Conservation (phyloP, 129 eudicot species). For the Scalesia atractyloides region DNA sequence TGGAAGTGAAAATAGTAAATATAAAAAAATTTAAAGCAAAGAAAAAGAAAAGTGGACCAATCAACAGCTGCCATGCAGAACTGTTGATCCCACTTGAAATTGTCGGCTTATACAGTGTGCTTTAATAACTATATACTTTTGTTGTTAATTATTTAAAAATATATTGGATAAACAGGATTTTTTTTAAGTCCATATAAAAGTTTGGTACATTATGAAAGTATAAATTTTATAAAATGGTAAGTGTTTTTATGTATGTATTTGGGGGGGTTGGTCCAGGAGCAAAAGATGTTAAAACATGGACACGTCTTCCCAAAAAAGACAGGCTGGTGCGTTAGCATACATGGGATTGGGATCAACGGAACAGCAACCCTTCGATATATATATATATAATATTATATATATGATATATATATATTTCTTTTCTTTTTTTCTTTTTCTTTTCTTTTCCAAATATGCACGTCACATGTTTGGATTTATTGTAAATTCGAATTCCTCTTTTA, state of each 20-base stretch:
- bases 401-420: too few species aligned
- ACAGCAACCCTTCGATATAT: conserved; percentile 13
- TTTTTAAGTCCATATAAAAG: background rate
- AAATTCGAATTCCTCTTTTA: background rate
- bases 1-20: too few species aligned
- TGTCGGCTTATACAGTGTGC: too few species aligned
- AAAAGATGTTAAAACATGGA: conserved; percentile 35
- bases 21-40: too few species aligned
- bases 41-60: too few species aligned
- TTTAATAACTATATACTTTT: background rate
- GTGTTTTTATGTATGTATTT: background rate
- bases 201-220: background rate
- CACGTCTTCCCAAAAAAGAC: conserved; percentile 42
- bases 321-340: conserved; percentile 34
- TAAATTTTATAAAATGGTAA: conserved; percentile 12
- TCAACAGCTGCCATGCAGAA: too few species aligned
- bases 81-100: too few species aligned
- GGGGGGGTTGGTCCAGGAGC: conserved; percentile 29
- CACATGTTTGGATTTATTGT: conserved; percentile 11
- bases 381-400: too few species aligned
- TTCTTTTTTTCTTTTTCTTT: background rate
- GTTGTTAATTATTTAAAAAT: background rate
- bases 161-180: background rate
- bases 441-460: conserved; percentile 21
- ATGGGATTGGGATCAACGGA: conserved; percentile 29